Base-by-base conservation (phyloP, 73 alveolate genomes). In the Paraurostyla sp. region DNA sequence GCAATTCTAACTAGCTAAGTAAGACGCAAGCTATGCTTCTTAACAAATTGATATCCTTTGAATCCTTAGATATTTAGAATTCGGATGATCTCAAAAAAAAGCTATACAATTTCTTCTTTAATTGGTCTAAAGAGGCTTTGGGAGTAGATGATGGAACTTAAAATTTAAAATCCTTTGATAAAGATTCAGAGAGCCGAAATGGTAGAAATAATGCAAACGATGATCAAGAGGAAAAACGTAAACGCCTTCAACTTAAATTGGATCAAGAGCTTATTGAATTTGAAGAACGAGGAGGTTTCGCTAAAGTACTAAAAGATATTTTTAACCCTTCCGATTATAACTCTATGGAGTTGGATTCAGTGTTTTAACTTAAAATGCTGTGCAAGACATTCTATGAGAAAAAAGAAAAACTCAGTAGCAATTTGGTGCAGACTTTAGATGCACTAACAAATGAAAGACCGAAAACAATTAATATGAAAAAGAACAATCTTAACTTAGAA, bases 261-360 rank as follows among this genome's bases (percentile, higher is more conserved):
- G 94, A 89, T 35, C 58, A 80, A 51, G 94, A 89, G 41, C 50
- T 89, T 1, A 65, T 83, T 11, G 94, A 89, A 43, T 89, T 89
- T 51, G 94, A 89, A 41, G 94, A 89, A 50, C 58, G 81, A 62
- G 94, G 94, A 50, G 94, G 94, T 3, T 49, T 89, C 63, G 91
- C 94, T 0, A 60, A 54, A 32, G 80, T 89, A 0, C 60, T 89
- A 3, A 80, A 80, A 38, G 90, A 89, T 16, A 59, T 89, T 29
- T 89, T 89, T 60, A 80, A 80, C 42, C 94, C 94, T 0, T 32
- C 23, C 30, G 94, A 89, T 50, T 9, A 29, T 25, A 83, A 78
- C 27, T 57, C 87, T 23, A 65, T 89, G 41, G 94, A 89, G 80
- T 71, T 89, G 7, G 94, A 89, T 40, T 81, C 91, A 25, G 94